Base-by-base conservation (phyloP, 78 protist species). In the Dictyostelium citrinum region DNA sequence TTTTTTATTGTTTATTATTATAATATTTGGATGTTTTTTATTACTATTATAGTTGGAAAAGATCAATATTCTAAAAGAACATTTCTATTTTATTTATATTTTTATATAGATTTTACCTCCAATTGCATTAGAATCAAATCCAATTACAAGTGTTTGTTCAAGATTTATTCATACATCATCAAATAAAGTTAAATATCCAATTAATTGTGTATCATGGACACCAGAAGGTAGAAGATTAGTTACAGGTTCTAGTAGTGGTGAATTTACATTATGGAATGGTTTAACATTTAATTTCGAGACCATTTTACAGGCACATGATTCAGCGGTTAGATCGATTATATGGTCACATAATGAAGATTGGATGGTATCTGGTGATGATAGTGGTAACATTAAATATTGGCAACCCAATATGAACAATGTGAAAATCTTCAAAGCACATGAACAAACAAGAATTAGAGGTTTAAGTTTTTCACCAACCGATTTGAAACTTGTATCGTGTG, bases 251-350 rank as follows among this genome's bases (percentile, higher is more conserved):
- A 37, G 55, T 31, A 90, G 90, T 71, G 99, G 99, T 35, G 98
- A 98, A 64, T 95, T 98, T 75, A 96, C 98, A n/a, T 77, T 98
- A 20, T 98, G 99, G 99, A 95, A 97, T 67, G 98, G 98, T 22
- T 90, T 96, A 39, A 96, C 98, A 5, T 98, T 98, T 90, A 97
- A 98, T 83, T 98, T 98, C 74, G 98, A 96, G 61, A 97, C 98
- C 4, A 97, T 98, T 33, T 68, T 93, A 79, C 98, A 97, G 90
- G 98, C 98, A 33, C 99, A 98, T 81, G 97, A 96, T 41, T 68
- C 45, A 31, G 95, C 98, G n/a, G 95, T 98, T 35, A 90, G 98
- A n/a, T 33, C 98, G 3, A 91, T 98, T 79, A 49, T 27, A 31
- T 98, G 99, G 99, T 95, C 96, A 43, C 98, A 96, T 76, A 78